These are phyloP conservation scores for Coniella vitis DNA, from an alignment of 2,329 filamentous ascomycete species.

Conservation along the genomic window DNA sequence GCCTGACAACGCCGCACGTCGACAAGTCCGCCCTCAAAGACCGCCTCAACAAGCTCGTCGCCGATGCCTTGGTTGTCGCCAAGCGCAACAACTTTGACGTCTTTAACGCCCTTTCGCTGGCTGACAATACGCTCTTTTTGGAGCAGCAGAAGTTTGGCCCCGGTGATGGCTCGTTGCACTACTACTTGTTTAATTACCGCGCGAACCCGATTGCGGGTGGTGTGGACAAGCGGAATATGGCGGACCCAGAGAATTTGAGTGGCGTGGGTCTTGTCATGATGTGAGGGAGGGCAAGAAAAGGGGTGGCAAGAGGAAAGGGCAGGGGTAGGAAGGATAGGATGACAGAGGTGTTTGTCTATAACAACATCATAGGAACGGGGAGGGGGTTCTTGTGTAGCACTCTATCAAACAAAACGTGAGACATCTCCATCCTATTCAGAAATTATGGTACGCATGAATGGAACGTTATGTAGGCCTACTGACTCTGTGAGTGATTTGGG, in stretches of 20 bases:
- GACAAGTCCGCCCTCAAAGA: constrained; percentile 58
- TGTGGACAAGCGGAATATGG: constrained; percentile 68
- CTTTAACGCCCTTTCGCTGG: constrained; percentile 88
- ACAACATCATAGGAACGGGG: too few species aligned
- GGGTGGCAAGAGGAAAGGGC: too few species aligned
- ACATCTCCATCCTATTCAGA: too few species aligned
- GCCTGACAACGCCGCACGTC: constrained; percentile 48
- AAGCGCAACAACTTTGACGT: constrained; percentile 86
- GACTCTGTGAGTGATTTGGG: too few species aligned
- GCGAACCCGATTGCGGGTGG: constrained; percentile 80
- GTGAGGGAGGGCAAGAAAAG: constrained; percentile 17
- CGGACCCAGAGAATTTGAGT: constrained; percentile 72
- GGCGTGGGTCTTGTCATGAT: constrained; percentile 86
- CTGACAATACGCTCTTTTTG: constrained; percentile 92
- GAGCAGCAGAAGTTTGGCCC: constrained; percentile 91
- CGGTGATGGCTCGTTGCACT: constrained; percentile 91
- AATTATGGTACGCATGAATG: too few species aligned
- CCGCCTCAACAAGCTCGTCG: constrained; percentile 73
- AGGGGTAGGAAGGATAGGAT: too few species aligned
- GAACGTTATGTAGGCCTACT: too few species aligned
- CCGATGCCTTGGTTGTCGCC: constrained; percentile 80
- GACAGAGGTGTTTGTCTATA: too few species aligned
- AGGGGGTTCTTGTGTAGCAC: too few species aligned
- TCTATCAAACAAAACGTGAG: too few species aligned
- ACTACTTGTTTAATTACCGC: constrained; percentile 96